Evolutionary conservation across 495 filamentous ascomycete species (phyloP), one percentile per base, ranked within the genome.

Genomic region (Aspergillus sclerotioniger): DNA sequence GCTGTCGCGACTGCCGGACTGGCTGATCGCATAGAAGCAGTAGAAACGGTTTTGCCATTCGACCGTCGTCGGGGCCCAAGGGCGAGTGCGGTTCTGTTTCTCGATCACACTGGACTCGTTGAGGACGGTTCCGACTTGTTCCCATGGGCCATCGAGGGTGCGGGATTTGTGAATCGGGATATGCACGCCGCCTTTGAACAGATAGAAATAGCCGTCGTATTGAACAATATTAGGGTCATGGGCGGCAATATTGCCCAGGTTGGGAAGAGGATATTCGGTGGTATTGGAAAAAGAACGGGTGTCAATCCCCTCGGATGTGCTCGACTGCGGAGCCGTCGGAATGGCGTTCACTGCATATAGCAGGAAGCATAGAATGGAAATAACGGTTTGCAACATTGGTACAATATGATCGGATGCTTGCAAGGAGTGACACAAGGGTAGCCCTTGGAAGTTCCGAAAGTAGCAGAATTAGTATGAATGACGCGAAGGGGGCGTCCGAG

Each of bases 11-110:
- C 75, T 80, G 12, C 90, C 88, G 50, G 82, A 83, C 25, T 75
- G 71, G 62, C 79, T 84, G 44, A 91, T 79, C 0, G 85, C 76
- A 71, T 92, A 93, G 75, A 86, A 91, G 55, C 89, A 80, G 67
- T 89, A 87, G 71, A 90, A 91, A 0, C 71, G 76, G 13, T 67
- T 71, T 31, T 82, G 81, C 19, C 84, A 71, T 17, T 81, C 63
- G 28, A 76, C 60, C 8, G 88, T 81, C 46, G 88, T 88, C 0
- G 89, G 89, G 0, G 89, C 88, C 87, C 76, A 79, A 3, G 73
- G 76, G 0, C 70, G 63, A 2, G 60, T 61, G 1, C 69, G 68
- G 52, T 75, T 70, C 10, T 64, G 61, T 41, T 72, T 72, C 21
- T 68, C 44, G 51, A 80, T 76, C 31, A 74, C 55, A 48, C 74